Evolutionary conservation across 2,329 filamentous ascomycete genomes (phyloP).

Genomic region (Monosporascus ibericus): DNA sequence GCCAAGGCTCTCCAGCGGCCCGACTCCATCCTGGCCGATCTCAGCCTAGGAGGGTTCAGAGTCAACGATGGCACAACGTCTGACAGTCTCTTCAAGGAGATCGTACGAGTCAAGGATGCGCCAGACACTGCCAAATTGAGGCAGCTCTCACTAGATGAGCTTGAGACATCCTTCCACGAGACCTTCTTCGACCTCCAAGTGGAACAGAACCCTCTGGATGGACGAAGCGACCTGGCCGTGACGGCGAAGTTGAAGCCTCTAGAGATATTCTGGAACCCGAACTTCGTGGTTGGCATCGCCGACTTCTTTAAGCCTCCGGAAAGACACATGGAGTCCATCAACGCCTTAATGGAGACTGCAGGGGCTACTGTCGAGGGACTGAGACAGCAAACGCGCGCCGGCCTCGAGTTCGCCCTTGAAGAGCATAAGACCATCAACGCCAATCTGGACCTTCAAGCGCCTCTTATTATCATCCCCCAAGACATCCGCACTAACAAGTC

Average conservation of each 20-base stretch:
- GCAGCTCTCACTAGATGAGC: conserved; percentile 46
- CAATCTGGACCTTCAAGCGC: conserved; percentile 89
- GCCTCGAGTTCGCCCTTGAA: conserved; percentile 90
- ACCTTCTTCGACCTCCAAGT: conserved; percentile 90
- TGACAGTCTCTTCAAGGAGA: conserved; percentile 86
- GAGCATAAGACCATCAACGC: conserved; percentile 98
- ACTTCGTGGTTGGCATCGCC: conserved; percentile 81
- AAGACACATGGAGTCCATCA: conserved; percentile 97
- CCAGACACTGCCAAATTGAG: conserved; percentile 44
- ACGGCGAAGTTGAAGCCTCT: conserved; percentile 90
- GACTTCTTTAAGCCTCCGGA: conserved; percentile 97
- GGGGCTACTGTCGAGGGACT: conserved; percentile 93
- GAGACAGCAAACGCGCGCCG: conserved; percentile 89
- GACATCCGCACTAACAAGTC: conserved; percentile 77
- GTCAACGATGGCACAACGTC: conserved; percentile 95
- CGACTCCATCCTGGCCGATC: conserved; percentile 81
- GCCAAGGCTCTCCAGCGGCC: conserved; percentile 85
- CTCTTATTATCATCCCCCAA: conserved; percentile 92
- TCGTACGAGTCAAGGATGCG: conserved; percentile 90
- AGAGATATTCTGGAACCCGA: conserved; percentile 96
- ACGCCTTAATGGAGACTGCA: conserved; percentile 88
- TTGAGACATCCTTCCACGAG: conserved; percentile 51
- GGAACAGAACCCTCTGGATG: conserved; percentile 92
- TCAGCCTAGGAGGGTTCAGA: conserved; percentile 86
- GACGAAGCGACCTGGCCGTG: conserved; percentile 82